Percentiles rank a stretch among this genome's conserved stretches.
These are phyloP conservation scores for Hepatocystis sp. DNA, from an alignment of 169 alveolate species.

Conservation along the genomic window DNA sequence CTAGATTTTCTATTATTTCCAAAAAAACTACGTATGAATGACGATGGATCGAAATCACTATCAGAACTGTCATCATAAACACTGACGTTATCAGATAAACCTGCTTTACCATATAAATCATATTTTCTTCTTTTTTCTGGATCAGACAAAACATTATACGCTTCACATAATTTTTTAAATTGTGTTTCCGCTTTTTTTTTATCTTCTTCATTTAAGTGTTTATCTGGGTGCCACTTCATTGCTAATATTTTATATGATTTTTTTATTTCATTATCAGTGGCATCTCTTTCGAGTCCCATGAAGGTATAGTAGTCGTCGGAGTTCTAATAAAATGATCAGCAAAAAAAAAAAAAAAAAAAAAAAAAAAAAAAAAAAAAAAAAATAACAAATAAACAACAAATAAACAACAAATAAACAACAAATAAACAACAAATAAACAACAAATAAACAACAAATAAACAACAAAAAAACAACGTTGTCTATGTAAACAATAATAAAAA, in stretches of 20 bases:
- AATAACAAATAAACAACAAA: neutral
- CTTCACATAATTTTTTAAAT: slow-evolving; percentile 93
- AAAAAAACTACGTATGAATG: slow-evolving; percentile 83
- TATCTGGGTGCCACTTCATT: slow-evolving; percentile 93
- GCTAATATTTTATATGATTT: slow-evolving; percentile 93
- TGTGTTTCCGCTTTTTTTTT: slow-evolving; percentile 85
- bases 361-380: neutral
- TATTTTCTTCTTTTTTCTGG: slow-evolving; percentile 94
- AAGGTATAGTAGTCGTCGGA: slow-evolving; percentile 84
- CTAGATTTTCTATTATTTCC: slow-evolving; percentile 85
- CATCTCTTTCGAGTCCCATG: slow-evolving; percentile 80
- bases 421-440: too few species aligned
- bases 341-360: neutral
- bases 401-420: neutral
- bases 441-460: too few species aligned
- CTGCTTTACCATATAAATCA: slow-evolving; percentile 96
- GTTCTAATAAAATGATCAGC: slow-evolving; percentile 29
- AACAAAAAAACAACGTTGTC: too few species aligned
- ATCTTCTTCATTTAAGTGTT: slow-evolving; percentile 18
- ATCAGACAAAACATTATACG: slow-evolving; percentile 95
- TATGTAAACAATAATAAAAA: too few species aligned
- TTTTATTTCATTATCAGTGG: slow-evolving; percentile 89
- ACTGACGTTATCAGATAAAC: slow-evolving; percentile 90
- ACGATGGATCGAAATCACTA: slow-evolving; percentile 85
- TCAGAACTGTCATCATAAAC: neutral